phyloP scores from a whole-genome alignment of 2,329 filamentous ascomycete species.

The Mycocentrospora acerina region DNA sequence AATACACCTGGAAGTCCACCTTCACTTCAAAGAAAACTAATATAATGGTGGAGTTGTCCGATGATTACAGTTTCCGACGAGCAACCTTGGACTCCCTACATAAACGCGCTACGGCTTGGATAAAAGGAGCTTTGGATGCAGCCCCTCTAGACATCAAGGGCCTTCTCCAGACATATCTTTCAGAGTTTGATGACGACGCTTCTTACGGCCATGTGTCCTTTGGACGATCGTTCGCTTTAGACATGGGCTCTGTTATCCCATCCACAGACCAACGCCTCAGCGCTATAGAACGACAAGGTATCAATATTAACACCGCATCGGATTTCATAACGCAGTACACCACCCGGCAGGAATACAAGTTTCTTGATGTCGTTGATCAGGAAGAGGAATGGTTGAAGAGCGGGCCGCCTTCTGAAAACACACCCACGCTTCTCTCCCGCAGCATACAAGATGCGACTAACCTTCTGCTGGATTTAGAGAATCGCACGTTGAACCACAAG shows the following conservation, averaged over 20 bases:
- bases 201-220: conserved; percentile 89
- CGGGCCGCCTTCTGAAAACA: conserved; percentile 25
- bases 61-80: conserved; percentile 82
- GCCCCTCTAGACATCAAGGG: conserved; percentile 94
- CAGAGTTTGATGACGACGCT: conserved; percentile 89
- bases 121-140: conserved; percentile 75
- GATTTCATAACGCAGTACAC: conserved; percentile 98
- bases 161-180: conserved; percentile 91
- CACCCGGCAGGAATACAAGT: conserved; percentile 91
- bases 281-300: conserved; percentile 74
- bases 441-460: conserved; percentile 55
- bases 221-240: conserved; percentile 88
- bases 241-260: conserved; percentile 87
- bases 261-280: conserved; percentile 79
- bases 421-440: conserved; percentile 28
- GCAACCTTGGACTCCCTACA: conserved; percentile 78
- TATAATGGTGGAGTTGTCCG: conserved; percentile 86
- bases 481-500: conserved; percentile 68
- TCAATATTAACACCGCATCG: conserved; percentile 84
- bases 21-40: conserved; percentile 77
- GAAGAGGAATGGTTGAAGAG: conserved; percentile 64
- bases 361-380: conserved; percentile 73
- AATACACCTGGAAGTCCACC: conserved; percentile 82
- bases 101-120: conserved; percentile 76
- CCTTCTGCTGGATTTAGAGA: conserved; percentile 72